phyloP scores from a whole-genome alignment of 208 protist genomes.

The Naegleria gruberi region DNA sequence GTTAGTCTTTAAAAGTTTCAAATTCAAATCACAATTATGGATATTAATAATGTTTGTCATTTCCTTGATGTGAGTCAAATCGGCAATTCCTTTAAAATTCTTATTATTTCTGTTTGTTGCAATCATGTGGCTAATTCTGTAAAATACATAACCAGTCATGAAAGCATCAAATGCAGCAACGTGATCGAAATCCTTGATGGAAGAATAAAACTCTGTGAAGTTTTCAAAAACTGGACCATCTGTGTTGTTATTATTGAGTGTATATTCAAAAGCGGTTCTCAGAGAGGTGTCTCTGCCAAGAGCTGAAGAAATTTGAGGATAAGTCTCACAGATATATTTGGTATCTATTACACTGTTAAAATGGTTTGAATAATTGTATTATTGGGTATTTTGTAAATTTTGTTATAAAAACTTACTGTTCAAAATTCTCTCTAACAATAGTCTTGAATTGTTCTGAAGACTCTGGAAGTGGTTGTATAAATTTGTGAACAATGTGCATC shows the following conservation, averaged over 20 bases:
- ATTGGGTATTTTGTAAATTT: not conserved
- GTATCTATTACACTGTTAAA: not conserved
- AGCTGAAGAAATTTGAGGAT: not conserved
- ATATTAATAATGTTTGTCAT: not conserved
- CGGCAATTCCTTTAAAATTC: not conserved
- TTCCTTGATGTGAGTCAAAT: not conserved
- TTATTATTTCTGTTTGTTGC: not conserved
- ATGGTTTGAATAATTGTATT: not conserved
- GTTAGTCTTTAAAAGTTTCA: not conserved
- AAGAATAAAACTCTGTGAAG: not conserved
- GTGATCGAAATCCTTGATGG: not conserved
- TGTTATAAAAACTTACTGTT: not conserved
- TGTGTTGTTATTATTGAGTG: too few species aligned
- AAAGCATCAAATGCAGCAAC: not conserved
- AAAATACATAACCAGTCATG: constrained; percentile 14
- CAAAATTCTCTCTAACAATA: not conserved
- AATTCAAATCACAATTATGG: not conserved
- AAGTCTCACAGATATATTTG: not conserved
- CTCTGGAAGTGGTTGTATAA: not conserved
- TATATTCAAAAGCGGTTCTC: not conserved
- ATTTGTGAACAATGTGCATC: not conserved
- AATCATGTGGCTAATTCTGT: not conserved
- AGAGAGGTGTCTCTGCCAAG: not conserved
- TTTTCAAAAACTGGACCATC: too few species aligned
- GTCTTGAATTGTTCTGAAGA: not conserved